phyloP scores from a whole-genome alignment of 2,329 filamentous ascomycete species.

The Plenodomus tracheiphilus region DNA sequence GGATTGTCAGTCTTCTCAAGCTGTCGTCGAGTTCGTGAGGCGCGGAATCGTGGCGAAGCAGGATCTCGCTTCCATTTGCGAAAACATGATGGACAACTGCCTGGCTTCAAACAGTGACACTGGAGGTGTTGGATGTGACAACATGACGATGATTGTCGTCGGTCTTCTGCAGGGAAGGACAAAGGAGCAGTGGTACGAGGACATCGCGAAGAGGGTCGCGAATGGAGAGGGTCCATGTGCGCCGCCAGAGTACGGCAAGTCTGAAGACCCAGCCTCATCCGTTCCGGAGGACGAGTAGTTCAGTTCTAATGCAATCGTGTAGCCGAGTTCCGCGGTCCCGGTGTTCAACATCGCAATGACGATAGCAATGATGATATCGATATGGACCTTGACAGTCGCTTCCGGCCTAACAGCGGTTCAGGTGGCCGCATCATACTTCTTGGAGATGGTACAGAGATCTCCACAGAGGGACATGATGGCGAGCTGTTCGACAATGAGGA shows the following conservation, averaged over 20 bases:
- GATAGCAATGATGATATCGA: slow-evolving; percentile 66
- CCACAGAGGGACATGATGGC: slow-evolving; percentile 84
- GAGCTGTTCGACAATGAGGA: slow-evolving; percentile 95
- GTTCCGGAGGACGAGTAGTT: slow-evolving; percentile 38
- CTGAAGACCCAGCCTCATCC: slow-evolving; percentile 48
- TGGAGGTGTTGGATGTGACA: slow-evolving; percentile 96
- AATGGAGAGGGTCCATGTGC: slow-evolving; percentile 97
- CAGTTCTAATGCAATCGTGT: slow-evolving; percentile 41
- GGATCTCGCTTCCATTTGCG: slow-evolving; percentile 90
- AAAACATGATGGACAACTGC: slow-evolving; percentile 99
- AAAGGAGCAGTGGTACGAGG: slow-evolving; percentile 98
- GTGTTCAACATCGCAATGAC: slow-evolving; percentile 55
- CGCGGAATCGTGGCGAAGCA: slow-evolving; percentile 96
- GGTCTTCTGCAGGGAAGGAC: slow-evolving; percentile 87
- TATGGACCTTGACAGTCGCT: slow-evolving; percentile 70
- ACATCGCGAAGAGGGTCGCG: slow-evolving; percentile 89
- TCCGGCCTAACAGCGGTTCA: slow-evolving; percentile 66
- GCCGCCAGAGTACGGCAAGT: slow-evolving; percentile 98
- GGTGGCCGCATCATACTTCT: slow-evolving; percentile 87
- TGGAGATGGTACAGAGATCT: slow-evolving; percentile 90
- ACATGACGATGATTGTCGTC: slow-evolving; percentile 97
- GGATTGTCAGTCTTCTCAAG: slow-evolving; percentile 98
- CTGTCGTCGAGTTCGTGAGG: slow-evolving; percentile 94
- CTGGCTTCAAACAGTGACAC: slow-evolving; percentile 97
- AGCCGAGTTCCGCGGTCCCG: slow-evolving; percentile 57